Conservation (phyloP, 345 rosid genomes). For the Clausena lansium region DNA sequence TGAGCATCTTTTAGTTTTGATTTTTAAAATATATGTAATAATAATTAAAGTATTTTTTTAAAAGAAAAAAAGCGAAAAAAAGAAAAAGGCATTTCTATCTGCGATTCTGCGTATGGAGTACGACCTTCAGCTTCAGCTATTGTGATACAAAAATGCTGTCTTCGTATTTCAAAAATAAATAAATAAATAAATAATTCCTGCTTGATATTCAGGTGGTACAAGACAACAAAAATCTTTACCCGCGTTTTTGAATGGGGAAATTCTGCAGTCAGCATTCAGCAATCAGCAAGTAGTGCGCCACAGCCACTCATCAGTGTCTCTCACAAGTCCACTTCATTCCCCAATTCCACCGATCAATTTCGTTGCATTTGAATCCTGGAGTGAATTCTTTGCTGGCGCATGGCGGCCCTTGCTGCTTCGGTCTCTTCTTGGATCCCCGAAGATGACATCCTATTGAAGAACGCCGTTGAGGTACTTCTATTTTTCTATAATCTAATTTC, state of each 20-base stretch:
- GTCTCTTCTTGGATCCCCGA: slow-evolving; percentile 54
- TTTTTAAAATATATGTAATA: too few species aligned
- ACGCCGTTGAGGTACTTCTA: slow-evolving; percentile 59
- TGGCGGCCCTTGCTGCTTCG: slow-evolving; percentile 36
- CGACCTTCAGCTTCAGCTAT: too few species aligned
- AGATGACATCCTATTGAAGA: slow-evolving; percentile 65
- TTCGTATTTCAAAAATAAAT: background rate
- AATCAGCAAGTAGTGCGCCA: too few species aligned
- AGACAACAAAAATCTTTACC: slow-evolving; percentile 2
- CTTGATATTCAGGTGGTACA: background rate
- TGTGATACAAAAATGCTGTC: background rate
- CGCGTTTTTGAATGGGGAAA: slow-evolving; percentile 5
- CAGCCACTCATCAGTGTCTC: too few species aligned
- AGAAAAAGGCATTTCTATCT: too few species aligned
- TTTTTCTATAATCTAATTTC: background rate
- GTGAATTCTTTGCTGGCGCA: background rate
- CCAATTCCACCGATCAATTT: background rate
- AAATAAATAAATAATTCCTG: background rate
- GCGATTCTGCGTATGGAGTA: too few species aligned
- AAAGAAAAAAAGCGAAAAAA: accelerated
- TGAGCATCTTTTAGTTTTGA: too few species aligned
- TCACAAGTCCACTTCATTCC: background rate
- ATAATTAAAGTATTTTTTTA: too few species aligned
- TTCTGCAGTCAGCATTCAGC: background rate
- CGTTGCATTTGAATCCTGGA: background rate